A percentile compares a stretch with the other conserved stretches of the same genome.
These are phyloP conservation scores for Candida sithepensis DNA, from an alignment of 805 yeast genomes.

Conservation along the genomic window DNA sequence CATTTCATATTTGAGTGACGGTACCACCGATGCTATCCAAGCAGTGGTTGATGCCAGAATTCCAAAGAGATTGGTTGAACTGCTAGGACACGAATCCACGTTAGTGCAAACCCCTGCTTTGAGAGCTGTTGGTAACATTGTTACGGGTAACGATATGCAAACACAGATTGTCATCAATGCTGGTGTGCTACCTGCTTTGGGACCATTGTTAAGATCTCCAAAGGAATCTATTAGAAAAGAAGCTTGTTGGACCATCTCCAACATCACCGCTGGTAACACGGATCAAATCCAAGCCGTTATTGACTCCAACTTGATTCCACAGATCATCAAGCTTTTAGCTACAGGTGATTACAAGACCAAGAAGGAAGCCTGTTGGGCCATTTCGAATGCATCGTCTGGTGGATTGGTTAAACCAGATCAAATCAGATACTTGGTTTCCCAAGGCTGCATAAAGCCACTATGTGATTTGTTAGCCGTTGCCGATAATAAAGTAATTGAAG, in stretches of 20 bases:
- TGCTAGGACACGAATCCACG: constrained; percentile 78
- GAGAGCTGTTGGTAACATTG: constrained; percentile 96
- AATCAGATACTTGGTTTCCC: constrained; percentile 85
- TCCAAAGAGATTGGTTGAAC: constrained; percentile 89
- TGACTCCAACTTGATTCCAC: constrained; percentile 91
- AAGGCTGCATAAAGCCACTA: constrained; percentile 96
- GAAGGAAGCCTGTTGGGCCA: constrained; percentile 99
- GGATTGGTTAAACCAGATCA: constrained; percentile 90
- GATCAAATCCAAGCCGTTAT: constrained; percentile 97
- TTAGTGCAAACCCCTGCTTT: constrained; percentile 94
- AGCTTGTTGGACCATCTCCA: constrained; percentile 98
- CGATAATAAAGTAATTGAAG: constrained; percentile 89
- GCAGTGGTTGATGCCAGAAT: constrained; percentile 96
- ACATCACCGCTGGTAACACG: constrained; percentile 95
- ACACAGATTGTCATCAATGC: constrained; percentile 93
- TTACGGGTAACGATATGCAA: constrained; percentile 94
- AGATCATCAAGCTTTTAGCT: constrained; percentile 69
- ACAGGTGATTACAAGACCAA: constrained; percentile 92
- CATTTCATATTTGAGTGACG: constrained; percentile 90
- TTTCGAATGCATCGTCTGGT: constrained; percentile 96
- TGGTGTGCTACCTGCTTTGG: constrained; percentile 84
- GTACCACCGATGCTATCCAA: constrained; percentile 88
- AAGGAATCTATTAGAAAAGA: constrained; percentile 94
- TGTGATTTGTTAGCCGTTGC: constrained; percentile 88
- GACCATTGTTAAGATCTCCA: constrained; percentile 72